A percentile compares a stretch with the other conserved stretches of the same genome.
Conservation (phyloP, 352 stramenopile species). For the Phytophthora lateralis region DNA sequence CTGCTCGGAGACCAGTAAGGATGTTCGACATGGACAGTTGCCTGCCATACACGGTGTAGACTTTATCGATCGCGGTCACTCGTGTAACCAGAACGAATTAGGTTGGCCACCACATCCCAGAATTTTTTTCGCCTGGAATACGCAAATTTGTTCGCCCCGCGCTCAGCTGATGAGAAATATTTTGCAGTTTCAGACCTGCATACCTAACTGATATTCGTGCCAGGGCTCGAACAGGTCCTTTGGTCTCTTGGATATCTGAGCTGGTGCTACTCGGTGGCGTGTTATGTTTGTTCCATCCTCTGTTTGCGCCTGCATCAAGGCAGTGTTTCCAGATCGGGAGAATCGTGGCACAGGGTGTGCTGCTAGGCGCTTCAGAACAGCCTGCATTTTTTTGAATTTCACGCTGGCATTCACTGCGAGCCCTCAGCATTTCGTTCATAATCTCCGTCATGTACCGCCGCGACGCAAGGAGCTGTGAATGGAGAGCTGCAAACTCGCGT, state of each 20-base stretch:
- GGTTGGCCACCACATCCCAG: not conserved
- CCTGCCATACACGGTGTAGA: conserved; percentile 7
- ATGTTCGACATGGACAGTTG: not conserved
- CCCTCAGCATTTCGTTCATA: conserved; percentile 4
- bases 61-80: conserved; percentile 13
- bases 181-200: not conserved
- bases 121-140: conserved; percentile 11
- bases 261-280: not conserved
- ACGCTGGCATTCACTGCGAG: not conserved
- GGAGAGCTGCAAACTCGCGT: conserved; percentile 7
- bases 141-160: conserved; percentile 6
- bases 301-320: not conserved
- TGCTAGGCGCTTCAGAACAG: not conserved
- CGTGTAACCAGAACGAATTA: conserved; percentile 3
- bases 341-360: not conserved
- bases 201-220: conserved; percentile 11
- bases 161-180: conserved; percentile 6
- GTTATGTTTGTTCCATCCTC: not conserved
- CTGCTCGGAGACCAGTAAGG: not conserved
- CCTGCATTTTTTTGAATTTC: not conserved
- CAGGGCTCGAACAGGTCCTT: conserved; percentile 13
- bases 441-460: not conserved
- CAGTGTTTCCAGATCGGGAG: too few species aligned
- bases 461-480: conserved; percentile 3
- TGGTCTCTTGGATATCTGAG: conserved; percentile 8